Base-by-base conservation (phyloP, 2,329 filamentous ascomycete genomes). In the Pseudopithomyces chartarum region DNA sequence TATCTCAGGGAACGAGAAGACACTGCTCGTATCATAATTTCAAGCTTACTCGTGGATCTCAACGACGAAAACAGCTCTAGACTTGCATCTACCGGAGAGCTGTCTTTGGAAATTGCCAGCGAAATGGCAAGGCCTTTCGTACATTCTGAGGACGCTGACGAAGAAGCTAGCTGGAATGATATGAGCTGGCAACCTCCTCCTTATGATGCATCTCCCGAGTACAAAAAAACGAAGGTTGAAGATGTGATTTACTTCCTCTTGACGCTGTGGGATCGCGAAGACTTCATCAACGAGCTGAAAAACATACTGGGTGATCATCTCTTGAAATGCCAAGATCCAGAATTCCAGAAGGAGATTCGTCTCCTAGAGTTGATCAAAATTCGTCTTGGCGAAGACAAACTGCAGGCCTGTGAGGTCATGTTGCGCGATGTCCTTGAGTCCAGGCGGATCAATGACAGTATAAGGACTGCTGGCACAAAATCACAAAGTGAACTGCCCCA, bases 321-420 rank as follows among this genome's bases (percentile, higher is more conserved):
- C 2, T 77, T 88, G 17, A 80, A 81, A 56, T 86, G 85, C 45
- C 88, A 89, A 58, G 81, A 84, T 17, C 69, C 74, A 1, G 82
- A 85, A 22, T 96, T 92, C 65, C 84, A 90, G 57, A 92, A 92
- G 73, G 95, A 91, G 71, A 72, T 91, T 52, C 89, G 90, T 54
- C 90, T 97, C 4, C 83, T 98, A 6, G 88, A 94, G 55, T 83
- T 98, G 10, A 84, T 99, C 57, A 97, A 97, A 78, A 84, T 91
- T 59, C 87, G 93, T 8, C 93, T 97, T 55, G 94, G 94, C 22
- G 92, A 97, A 63, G 84, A 85, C 26, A 87, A 91, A 15, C 80
- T 99, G 44, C 95, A 98, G 73, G 90, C 91, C 47, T 97, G 93
- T 75, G 94, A 99, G 71, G 95, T 99, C 67, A 99, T 99, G 95